Evolutionary conservation across 306 rosid genomes (phyloP).

Genomic region (Parietaria judaica): DNA sequence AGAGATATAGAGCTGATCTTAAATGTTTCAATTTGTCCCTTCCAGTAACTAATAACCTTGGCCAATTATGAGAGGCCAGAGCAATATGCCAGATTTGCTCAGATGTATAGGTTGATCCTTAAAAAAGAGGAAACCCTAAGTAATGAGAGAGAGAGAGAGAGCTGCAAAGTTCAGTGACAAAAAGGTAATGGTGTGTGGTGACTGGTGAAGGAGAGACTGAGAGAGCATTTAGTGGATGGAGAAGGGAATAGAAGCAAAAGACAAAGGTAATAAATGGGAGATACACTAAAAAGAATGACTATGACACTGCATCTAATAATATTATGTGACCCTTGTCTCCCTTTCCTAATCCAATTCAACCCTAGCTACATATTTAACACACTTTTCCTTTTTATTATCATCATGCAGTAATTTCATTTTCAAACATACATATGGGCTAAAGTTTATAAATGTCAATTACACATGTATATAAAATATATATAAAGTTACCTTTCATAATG

Average conservation of each 20-base stretch:
- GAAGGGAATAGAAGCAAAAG: constrained; percentile 85
- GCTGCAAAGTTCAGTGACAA: constrained; percentile 41
- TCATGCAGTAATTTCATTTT: background rate
- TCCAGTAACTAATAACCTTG: constrained; percentile 25
- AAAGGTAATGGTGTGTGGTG: constrained; percentile 31
- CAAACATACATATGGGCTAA: background rate
- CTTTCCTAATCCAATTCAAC: constrained; percentile 33
- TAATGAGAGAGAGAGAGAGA: constrained; percentile 19
- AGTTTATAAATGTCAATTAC: background rate
- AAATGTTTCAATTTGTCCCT: constrained; percentile 26
- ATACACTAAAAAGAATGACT: constrained; percentile 80
- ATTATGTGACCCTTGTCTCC: constrained; percentile 57
- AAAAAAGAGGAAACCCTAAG: constrained; percentile 60
- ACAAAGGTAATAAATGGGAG: constrained; percentile 89
- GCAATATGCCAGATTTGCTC: constrained; percentile 29
- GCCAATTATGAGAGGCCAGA: constrained; percentile 32
- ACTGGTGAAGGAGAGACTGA: constrained; percentile 25
- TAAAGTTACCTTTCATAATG: no score
- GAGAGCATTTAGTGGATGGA: constrained; percentile 75
- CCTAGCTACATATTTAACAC: background rate
- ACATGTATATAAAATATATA: background rate
- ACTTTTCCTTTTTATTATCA: constrained; percentile 16
- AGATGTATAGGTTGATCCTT: constrained; percentile 15
- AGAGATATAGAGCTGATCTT: constrained; percentile 4
- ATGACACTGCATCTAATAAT: constrained; percentile 80